Base-by-base conservation (phyloP, 140 eudicot genomes). In the Flaveria floridana region DNA sequence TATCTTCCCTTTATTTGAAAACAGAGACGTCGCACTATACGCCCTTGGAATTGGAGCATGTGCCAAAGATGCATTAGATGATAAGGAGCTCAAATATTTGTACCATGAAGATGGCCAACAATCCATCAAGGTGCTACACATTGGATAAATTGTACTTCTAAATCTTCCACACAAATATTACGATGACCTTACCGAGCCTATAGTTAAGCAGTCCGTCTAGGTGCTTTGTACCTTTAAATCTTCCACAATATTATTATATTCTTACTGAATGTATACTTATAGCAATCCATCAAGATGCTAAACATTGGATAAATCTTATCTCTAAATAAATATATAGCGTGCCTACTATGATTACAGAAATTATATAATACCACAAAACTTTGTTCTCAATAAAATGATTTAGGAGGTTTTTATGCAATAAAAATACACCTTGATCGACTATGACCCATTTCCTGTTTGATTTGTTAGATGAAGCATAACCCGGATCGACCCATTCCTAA, bases 1-100 rank as follows among this genome's bases (percentile, higher is more conserved):
- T 75, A 42, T 61, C 46, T 25, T 16, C 21, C 64, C 23, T 82
- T 12, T 18, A 6, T 68, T 47, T 44, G 7, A 10, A 28, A 81
- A 63, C 72, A 92, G 99, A 80, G 99, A 94, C 80, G 96, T 81
- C 55, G 91, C 99, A 18, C 42, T 94, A 13, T 94, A 94, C 63
- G 99, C 99, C 25, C 89, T 94, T 30, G 99, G 99, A 21, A 84
- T 94, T 65, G 99, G 97, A 75, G 96, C 95, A 53, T 94, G 99
- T 59, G 84, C 86, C 7, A 84, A 68, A 74, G 89, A 90, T 73
- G 96, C 97, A 11, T 67, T 90, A 34, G 96, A 94, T 79, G 82
- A 83, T 51, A 79, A 88, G 71, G 99, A 94, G 79, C 96, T 90
- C 72, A 88, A 88, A 67, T 94, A 85, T 77, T 83, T 90, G 73